phyloP scores from a whole-genome alignment of 441 rosid genomes.

The Isatis lusitanica region DNA sequence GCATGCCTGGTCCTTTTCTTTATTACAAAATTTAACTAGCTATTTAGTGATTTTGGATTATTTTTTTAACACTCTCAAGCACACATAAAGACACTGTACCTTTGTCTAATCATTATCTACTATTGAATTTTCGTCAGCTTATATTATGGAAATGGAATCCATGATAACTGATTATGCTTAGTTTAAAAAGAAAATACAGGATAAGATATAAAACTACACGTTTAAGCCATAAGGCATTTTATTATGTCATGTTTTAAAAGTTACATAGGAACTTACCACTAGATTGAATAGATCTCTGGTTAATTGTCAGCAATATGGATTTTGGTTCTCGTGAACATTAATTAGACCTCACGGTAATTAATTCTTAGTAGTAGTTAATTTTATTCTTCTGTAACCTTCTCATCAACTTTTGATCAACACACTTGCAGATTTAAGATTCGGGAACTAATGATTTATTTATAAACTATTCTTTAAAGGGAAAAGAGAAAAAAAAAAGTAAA shows the following conservation, averaged over 20 bases:
- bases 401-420: conserved; percentile 13
- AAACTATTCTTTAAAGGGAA: background rate
- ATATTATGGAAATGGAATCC: conserved; percentile 32
- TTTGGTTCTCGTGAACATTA: conserved; percentile 33
- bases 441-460: background rate
- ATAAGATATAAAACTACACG: conserved; percentile 26
- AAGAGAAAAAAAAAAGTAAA: background rate
- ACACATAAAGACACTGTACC: conserved; percentile 8
- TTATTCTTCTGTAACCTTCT: background rate
- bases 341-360: conserved; percentile 4
- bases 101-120: conserved; percentile 28
- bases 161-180: background rate
- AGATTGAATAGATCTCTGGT: background rate
- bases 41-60: background rate
- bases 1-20: conserved; percentile 18
- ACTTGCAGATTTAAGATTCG: conserved; percentile 6
- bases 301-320: background rate
- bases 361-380: background rate
- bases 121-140: conserved; percentile 29
- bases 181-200: background rate
- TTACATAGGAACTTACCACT: background rate
- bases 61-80: conserved; percentile 16
- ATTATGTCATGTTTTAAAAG: background rate
- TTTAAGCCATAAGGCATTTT: background rate
- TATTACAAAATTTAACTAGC: conserved; percentile 15